These are phyloP conservation scores for Fusarium succisae DNA, from an alignment of 2,329 filamentous ascomycete species.

Conservation along the genomic window DNA sequence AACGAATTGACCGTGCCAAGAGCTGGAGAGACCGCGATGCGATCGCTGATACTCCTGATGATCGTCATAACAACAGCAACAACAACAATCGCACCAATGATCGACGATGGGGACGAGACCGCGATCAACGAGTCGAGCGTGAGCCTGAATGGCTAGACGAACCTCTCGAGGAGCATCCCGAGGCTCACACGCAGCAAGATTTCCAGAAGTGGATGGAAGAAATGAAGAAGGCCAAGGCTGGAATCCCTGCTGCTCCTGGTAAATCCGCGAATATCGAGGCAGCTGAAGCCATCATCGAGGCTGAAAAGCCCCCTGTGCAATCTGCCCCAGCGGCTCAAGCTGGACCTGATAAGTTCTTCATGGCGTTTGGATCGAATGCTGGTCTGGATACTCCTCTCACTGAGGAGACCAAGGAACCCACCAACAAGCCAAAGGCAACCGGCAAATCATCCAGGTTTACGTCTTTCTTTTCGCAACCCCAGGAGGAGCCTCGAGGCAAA, in stretches of 20 bases:
- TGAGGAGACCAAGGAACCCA: slow-evolving; percentile 56
- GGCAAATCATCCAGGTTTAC: slow-evolving; percentile 85
- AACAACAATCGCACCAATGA: slow-evolving; percentile 55
- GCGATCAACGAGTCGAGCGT: slow-evolving; percentile 71
- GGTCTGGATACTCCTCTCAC: slow-evolving; percentile 61
- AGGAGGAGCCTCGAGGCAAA: slow-evolving; percentile 62
- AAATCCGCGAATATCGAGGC: slow-evolving; percentile 47
- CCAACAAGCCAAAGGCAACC: slow-evolving; percentile 63
- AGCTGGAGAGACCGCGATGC: slow-evolving; percentile 67
- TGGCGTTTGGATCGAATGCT: slow-evolving; percentile 57
- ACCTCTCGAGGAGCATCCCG: slow-evolving; percentile 72
- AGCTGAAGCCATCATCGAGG: slow-evolving; percentile 52
- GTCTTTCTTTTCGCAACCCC: slow-evolving; percentile 70
- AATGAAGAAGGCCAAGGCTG: slow-evolving; percentile 76
- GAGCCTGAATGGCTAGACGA: slow-evolving; percentile 93
- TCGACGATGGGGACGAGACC: slow-evolving; percentile 66
- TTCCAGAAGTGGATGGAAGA: slow-evolving; percentile 94
- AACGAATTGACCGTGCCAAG: slow-evolving; percentile 67
- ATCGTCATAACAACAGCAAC: slow-evolving; percentile 59
- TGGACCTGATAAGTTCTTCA: slow-evolving; percentile 82
- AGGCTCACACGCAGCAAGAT: slow-evolving; percentile 85
- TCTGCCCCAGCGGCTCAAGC: slow-evolving; percentile 71
- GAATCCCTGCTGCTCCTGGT: slow-evolving; percentile 48
- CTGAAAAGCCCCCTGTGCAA: slow-evolving; percentile 64
- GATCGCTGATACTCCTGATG: slow-evolving; percentile 56